Conservation (phyloP, 371 early-diverging fungal genomes). For the Zancudomyces culisetae region DNA sequence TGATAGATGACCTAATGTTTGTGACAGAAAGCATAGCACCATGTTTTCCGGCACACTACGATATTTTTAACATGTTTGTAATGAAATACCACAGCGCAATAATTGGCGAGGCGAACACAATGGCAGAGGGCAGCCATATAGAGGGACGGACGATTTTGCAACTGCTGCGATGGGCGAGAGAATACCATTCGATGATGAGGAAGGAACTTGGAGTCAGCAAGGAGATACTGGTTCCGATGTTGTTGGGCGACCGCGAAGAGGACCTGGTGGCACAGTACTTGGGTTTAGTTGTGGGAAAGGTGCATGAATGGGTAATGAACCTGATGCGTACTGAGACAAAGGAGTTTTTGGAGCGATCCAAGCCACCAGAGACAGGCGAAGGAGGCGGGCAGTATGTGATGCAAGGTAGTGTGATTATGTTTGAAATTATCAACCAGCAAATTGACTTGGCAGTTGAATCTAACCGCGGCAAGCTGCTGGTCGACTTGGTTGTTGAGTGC, state of each 20-base stretch:
- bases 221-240: constrained; percentile 71
- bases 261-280: constrained; percentile 69
- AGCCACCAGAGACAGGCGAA: constrained; percentile 55
- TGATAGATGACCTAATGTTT: constrained; percentile 71
- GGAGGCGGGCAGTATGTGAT: constrained; percentile 63
- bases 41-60: constrained; percentile 73
- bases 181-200: constrained; percentile 76
- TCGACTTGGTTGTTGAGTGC: constrained; percentile 73
- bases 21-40: constrained; percentile 73
- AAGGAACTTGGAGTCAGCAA: constrained; percentile 68
- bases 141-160: constrained; percentile 50
- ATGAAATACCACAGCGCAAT: constrained; percentile 83
- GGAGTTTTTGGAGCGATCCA: constrained; percentile 50
- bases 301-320: constrained; percentile 80
- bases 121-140: constrained; percentile 47
- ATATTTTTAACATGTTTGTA: constrained; percentile 77
- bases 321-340: constrained; percentile 62
- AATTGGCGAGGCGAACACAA: constrained; percentile 47
- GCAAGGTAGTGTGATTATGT: constrained; percentile 63
- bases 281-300: constrained; percentile 58
- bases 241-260: constrained; percentile 84
- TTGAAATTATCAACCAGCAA: constrained; percentile 92
- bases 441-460: constrained; percentile 70
- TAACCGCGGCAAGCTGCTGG: constrained; percentile 63
- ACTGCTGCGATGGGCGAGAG: constrained; percentile 71